Evolutionary conservation across 2,329 filamentous ascomycete genomes (phyloP).

Genomic region (Cladosporium velox): DNA sequence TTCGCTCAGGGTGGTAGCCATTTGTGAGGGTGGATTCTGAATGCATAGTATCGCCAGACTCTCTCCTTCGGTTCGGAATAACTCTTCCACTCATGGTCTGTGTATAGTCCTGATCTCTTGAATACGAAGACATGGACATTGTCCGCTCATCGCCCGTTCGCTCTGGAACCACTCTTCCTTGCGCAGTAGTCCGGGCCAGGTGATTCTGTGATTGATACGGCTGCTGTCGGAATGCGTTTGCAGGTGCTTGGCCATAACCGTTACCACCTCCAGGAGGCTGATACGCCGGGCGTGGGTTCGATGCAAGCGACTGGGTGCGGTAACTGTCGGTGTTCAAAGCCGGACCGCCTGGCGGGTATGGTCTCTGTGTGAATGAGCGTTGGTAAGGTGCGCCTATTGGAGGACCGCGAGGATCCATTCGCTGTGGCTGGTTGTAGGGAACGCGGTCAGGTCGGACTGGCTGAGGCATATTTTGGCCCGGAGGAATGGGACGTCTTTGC

Average conservation of each 20-base stretch:
- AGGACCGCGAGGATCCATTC: slow-evolving; percentile 63
- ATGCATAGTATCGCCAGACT: slow-evolving; percentile 46
- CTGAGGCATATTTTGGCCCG: slow-evolving; percentile 60
- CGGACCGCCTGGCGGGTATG: slow-evolving; percentile 32
- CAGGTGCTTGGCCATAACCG: slow-evolving; percentile 62
- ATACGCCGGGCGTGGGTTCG: slow-evolving; percentile 69
- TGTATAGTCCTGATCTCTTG: slow-evolving; percentile 71
- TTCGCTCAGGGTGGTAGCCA: slow-evolving; percentile 32
- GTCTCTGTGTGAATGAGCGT: slow-evolving; percentile 37
- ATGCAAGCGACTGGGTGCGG: slow-evolving; percentile 90
- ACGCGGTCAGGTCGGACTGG: slow-evolving; percentile 64
- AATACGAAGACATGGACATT: slow-evolving; percentile 91
- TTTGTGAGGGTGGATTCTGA: slow-evolving; percentile 34
- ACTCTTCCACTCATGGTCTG: slow-evolving; percentile 93
- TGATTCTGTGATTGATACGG: slow-evolving; percentile 62
- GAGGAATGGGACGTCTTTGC: slow-evolving; percentile 44
- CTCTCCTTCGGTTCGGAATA: slow-evolving; percentile 74
- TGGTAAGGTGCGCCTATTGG: slow-evolving; percentile 51
- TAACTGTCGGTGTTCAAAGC: slow-evolving; percentile 83
- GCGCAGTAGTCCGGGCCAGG: slow-evolving; percentile 79
- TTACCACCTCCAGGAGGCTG: slow-evolving; percentile 58
- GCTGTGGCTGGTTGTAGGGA: slow-evolving; percentile 72
- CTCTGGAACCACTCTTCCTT: slow-evolving; percentile 88
- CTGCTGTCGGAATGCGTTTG: slow-evolving; percentile 76
- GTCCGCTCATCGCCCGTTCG: slow-evolving; percentile 80